A percentile compares a stretch with the other conserved stretches of the same genome.
phyloP scores from a whole-genome alignment of 805 yeast genomes.

The Ogataea glucozyma region DNA sequence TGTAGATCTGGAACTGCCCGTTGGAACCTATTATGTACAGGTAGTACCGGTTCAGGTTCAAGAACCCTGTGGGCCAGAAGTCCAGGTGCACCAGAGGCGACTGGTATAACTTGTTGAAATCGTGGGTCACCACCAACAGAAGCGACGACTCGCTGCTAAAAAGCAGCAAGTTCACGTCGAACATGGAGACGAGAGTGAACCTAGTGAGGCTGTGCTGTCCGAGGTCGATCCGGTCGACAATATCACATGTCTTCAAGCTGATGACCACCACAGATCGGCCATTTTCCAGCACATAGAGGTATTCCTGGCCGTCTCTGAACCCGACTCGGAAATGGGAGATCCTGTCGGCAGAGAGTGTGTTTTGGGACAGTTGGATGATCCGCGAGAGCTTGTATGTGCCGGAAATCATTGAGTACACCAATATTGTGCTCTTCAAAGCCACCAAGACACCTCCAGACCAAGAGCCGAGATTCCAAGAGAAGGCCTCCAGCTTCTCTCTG shows the following conservation, averaged over 20 bases:
- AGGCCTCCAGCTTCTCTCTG: conserved; percentile 13
- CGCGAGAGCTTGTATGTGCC: conserved; percentile 1
- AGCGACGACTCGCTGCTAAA: conserved; percentile 7
- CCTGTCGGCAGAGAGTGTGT: not conserved
- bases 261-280: conserved; percentile 7
- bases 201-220: not conserved
- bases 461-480: conserved; percentile 3
- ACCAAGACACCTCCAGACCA: conserved; percentile 15
- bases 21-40: conserved; percentile 22
- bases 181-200: not conserved
- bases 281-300: conserved; percentile 11
- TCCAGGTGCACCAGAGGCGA: conserved; percentile 16
- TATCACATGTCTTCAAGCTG: conserved; percentile 10
- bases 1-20: conserved; percentile 23
- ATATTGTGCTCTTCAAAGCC: conserved; percentile 12
- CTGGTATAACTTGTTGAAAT: conserved; percentile 3
- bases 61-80: conserved; percentile 29
- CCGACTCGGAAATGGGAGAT: conserved; percentile 4
- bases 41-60: conserved; percentile 22
- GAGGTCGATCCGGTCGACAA: conserved; percentile 6
- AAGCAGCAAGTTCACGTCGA: conserved; percentile 5
- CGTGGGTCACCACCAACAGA: conserved; percentile 5
- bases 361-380: conserved; percentile 13
- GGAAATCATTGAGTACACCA: conserved; percentile 5
- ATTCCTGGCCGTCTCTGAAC: conserved; percentile 3